Base-by-base conservation (phyloP, 202 grass and related monocot genomes). In the Saccharum hybrid region DNA sequence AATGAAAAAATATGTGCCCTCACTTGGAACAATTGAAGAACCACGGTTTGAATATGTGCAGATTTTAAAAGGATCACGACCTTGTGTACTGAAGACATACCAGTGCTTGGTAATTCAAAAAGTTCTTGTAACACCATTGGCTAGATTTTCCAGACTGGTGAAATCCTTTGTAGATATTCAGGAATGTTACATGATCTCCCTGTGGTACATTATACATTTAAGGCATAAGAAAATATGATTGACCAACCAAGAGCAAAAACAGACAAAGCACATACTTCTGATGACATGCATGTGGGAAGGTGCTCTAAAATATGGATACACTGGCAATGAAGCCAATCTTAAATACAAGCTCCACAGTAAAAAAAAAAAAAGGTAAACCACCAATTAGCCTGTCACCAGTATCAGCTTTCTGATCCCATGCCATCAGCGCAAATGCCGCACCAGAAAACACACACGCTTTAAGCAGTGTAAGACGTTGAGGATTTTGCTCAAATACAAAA, bases 61-160 rank as follows among this genome's bases (percentile, higher is more conserved):
- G 8, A 87, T 78, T 67, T 31, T 23, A 57, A 36, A 79, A 74
- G 2, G n/a, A 80, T 36, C 21, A 23, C n/a, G 23, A 71, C 19
- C 39, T 49, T 39, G 57, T 79, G 23, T 26, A 48, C 52, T 61
- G 81, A 74, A 85, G 21, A 92, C 87, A 77, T 23, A 98, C 95
- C 92, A 98, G 88, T 83, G 95, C 88, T 75, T 98, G 95, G 82
- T 94, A 89, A 81, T 94, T 98, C 82, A 98, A 75, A 66, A 90
- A 98, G 85, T 98, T 98, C 78, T 88, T 92, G 87, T 98, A 98
- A 81, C 95, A 98, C 95, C 95, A 98, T 71, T 98, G 92, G 67
- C 90, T 91, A 81, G 95, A 94, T 91, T 93, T 98, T 71, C 92
- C 88, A 88, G 85, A 94, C 59, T 94, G 85, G 33, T 94, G 85